phyloP scores from a whole-genome alignment of 208 protist genomes.

The Trichomonas gallinae region DNA sequence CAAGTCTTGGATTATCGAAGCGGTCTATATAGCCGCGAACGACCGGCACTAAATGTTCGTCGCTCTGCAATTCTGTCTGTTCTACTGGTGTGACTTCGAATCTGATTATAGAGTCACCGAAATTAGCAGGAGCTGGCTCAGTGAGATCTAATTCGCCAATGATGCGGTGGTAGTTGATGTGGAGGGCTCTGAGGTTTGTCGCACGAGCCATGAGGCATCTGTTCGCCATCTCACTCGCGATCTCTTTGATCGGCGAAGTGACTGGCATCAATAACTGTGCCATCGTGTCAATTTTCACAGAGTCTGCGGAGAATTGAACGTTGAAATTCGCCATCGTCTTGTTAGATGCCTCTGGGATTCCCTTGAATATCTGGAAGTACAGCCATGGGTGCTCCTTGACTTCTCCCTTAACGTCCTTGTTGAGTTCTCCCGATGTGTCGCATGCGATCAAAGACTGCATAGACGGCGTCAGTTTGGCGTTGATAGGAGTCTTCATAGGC shows the following conservation, averaged over 20 bases:
- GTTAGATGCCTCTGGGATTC: background rate
- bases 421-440: background rate
- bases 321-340: background rate
- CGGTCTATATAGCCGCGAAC: background rate
- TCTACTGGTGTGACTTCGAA: background rate
- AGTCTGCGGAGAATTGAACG: background rate
- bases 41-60: background rate
- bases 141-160: background rate
- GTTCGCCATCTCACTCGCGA: background rate
- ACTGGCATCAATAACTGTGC: background rate
- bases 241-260: background rate
- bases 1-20: background rate
- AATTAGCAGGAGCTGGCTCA: background rate
- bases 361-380: background rate
- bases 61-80: background rate
- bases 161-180: background rate
- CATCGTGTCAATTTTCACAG: background rate
- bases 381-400: background rate
- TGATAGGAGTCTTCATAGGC: background rate
- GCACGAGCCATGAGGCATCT: background rate
- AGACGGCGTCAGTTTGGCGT: background rate
- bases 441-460: background rate
- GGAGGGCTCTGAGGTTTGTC: background rate
- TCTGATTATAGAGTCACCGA: background rate
- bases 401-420: background rate